Conservation (phyloP, 306 rosid species). For the Sicyos edulis region DNA sequence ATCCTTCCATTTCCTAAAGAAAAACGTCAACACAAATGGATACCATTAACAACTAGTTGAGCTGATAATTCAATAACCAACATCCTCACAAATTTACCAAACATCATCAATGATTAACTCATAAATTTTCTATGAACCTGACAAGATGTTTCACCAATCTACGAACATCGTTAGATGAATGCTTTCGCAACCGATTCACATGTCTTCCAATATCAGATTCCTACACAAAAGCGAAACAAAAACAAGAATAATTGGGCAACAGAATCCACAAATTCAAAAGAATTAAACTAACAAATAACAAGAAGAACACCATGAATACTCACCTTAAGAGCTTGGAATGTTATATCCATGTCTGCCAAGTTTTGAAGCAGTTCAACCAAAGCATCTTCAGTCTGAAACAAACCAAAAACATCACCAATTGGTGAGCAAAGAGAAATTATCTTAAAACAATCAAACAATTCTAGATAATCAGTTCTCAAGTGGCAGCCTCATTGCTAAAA, state of each 20-base stretch:
- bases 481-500: too few relatives aligned
- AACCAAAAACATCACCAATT: background rate
- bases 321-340: slow-evolving; percentile 89
- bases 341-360: slow-evolving; percentile 92
- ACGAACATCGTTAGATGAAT: slow-evolving; percentile 68
- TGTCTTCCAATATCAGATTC: slow-evolving; percentile 95
- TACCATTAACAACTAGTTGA: too few relatives aligned
- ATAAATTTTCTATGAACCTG: slow-evolving; percentile 42
- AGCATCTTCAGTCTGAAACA: slow-evolving; percentile 56
- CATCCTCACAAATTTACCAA: background rate
- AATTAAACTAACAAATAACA: background rate
- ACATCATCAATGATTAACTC: background rate
- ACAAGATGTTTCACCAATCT: slow-evolving; percentile 92
- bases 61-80: too few relatives aligned
- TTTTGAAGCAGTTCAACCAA: slow-evolving; percentile 74
- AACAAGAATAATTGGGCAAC: background rate
- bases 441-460: background rate
- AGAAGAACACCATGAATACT: too few relatives aligned
- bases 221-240: slow-evolving; percentile 27
- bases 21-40: background rate
- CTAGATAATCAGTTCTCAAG: too few relatives aligned
- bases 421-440: background rate
- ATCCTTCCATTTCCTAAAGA: slow-evolving; percentile 89
- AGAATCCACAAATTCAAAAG: background rate
- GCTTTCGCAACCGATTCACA: slow-evolving; percentile 86